Conservation (phyloP, 495 filamentous ascomycete genomes). For the Hypoxylon lienhwacheense region DNA sequence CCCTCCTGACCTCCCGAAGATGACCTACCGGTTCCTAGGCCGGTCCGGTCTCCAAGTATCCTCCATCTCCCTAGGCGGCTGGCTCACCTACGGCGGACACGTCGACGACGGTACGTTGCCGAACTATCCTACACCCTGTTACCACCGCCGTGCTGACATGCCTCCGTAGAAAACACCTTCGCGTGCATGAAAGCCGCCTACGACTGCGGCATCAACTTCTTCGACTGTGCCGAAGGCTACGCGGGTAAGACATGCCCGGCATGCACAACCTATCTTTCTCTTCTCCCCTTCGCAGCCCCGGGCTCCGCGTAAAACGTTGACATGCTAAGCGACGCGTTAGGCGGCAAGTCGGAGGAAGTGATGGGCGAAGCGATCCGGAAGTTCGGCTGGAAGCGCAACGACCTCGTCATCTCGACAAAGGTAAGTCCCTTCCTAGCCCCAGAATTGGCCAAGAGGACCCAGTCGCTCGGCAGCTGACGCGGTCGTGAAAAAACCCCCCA, state of each 20-base stretch:
- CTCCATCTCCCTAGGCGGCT: conserved; percentile 70
- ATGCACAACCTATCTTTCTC: neutral
- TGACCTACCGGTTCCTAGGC: conserved; percentile 76
- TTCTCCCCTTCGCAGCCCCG: too few species aligned
- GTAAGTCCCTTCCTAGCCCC: too few species aligned
- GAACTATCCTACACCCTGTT: too few species aligned
- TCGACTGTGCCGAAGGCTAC: conserved; percentile 65
- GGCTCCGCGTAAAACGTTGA: neutral
- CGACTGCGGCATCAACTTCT: conserved; percentile 78
- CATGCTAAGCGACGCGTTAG: conserved; percentile 18
- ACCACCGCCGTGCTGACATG: neutral
- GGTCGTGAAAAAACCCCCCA: too few species aligned
- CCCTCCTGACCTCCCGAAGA: conserved; percentile 56
- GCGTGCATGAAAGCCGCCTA: conserved; percentile 76
- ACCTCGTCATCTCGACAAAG: conserved; percentile 86
- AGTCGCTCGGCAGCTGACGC: neutral
- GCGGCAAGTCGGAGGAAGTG: conserved; percentile 68
- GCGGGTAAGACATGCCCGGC: conserved; percentile 39
- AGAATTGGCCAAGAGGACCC: too few species aligned
- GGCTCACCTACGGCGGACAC: conserved; percentile 78
- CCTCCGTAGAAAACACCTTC: conserved; percentile 59
- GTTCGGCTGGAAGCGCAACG: conserved; percentile 74
- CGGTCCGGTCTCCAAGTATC: conserved; percentile 76
- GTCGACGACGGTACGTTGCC: conserved; percentile 62
- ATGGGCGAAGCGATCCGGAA: conserved; percentile 72